phyloP scores from a whole-genome alignment of 2,329 filamentous ascomycete species.

The Dactylellina leptospora region DNA sequence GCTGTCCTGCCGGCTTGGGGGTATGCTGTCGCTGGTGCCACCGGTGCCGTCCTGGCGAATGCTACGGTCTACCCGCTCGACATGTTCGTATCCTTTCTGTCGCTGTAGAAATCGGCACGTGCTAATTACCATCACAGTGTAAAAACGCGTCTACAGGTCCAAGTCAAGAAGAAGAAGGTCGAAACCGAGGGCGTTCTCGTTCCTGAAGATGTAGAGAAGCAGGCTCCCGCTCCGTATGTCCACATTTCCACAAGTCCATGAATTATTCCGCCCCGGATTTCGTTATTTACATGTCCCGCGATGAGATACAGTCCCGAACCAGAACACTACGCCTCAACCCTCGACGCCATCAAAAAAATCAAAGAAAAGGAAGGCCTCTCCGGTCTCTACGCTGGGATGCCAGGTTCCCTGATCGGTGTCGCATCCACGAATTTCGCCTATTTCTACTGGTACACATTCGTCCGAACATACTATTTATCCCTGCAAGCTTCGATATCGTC shows the following conservation, averaged over 20 bases:
- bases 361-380: constrained; percentile 77
- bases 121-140: constrained; percentile 68
- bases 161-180: constrained; percentile 74
- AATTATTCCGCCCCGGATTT: no score
- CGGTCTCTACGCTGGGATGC: constrained; percentile 89
- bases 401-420: constrained; percentile 85
- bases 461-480: constrained; percentile 79
- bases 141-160: constrained; percentile 95
- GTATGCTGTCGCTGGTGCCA: constrained; percentile 87
- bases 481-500: constrained; percentile 62
- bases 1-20: constrained; percentile 86
- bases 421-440: constrained; percentile 99
- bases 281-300: no score
- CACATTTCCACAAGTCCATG: constrained; percentile 50
- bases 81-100: constrained; percentile 71
- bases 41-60: constrained; percentile 93
- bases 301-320: constrained; percentile 57
- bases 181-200: constrained; percentile 51
- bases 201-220: constrained; percentile 46
- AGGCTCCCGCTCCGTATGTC: constrained; percentile 39
- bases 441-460: constrained; percentile 81
- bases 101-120: constrained; percentile 3
- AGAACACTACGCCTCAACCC: constrained; percentile 82
- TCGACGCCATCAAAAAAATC: constrained; percentile 89
- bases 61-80: constrained; percentile 94